These are phyloP conservation scores for Rosa hybrid DNA, from an alignment of 331 rosid genomes.

Conservation along the genomic window DNA sequence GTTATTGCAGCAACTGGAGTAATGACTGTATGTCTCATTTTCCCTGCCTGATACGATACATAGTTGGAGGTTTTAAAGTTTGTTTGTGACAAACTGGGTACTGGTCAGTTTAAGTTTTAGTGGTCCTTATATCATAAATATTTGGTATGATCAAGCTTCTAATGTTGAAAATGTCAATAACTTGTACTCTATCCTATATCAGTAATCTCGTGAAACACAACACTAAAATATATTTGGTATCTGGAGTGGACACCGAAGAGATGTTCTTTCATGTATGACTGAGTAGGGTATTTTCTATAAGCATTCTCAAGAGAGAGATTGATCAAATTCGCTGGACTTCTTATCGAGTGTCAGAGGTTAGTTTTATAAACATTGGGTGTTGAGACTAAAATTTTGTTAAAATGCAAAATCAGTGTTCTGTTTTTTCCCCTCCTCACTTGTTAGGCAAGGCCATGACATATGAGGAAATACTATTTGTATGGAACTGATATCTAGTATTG, in stretches of 20 bases:
- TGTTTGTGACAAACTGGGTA: neutral
- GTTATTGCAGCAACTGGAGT: conserved; percentile 97
- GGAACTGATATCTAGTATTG: conserved; percentile 2
- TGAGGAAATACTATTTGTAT: conserved; percentile 11
- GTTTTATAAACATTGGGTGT: neutral
- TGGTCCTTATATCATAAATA: neutral
- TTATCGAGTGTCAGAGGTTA: neutral
- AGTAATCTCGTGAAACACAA: neutral
- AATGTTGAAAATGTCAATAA: neutral
- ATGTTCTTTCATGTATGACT: neutral
- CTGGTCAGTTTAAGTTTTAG: neutral
- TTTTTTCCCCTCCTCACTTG: neutral
- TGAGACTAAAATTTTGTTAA: too few species aligned
- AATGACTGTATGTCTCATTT: conserved; percentile 80
- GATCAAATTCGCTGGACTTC: neutral
- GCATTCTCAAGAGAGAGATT: neutral
- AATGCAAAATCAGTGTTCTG: neutral
- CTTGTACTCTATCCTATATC: neutral
- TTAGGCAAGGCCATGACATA: conserved; percentile 1
- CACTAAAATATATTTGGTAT: neutral
- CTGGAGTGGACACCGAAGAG: neutral
- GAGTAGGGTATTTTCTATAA: neutral
- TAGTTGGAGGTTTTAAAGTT: conserved; percentile 10
- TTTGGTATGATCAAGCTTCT: neutral
- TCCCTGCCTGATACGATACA: conserved; percentile 19